Evolutionary conservation across 352 stramenopile genomes (phyloP).

Genomic region (Pythium dissotocum): DNA sequence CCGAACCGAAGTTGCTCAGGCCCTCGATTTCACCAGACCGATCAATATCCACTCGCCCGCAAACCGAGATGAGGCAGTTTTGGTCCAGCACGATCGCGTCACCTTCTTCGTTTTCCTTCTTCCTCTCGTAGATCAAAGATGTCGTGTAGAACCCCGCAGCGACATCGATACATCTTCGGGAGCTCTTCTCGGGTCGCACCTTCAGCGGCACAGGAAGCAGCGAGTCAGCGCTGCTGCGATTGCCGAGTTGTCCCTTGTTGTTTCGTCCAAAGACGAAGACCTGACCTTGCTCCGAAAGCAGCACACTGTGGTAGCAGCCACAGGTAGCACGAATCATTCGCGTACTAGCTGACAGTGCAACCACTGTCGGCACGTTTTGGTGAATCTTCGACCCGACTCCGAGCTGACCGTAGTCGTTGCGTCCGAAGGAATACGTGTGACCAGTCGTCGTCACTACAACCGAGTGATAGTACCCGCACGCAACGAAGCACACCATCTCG

Average conservation of each 20-base stretch:
- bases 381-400: slow-evolving; percentile 85
- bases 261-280: slow-evolving; percentile 88
- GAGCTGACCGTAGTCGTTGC: slow-evolving; percentile 88
- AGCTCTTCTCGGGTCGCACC: slow-evolving; percentile 80
- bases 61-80: slow-evolving; percentile 64
- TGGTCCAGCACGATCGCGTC: slow-evolving; percentile 63
- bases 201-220: slow-evolving; percentile 81
- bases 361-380: slow-evolving; percentile 70
- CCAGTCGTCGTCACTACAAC: slow-evolving; percentile 66
- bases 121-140: slow-evolving; percentile 82
- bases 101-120: slow-evolving; percentile 79
- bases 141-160: slow-evolving; percentile 88
- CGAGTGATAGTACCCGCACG: slow-evolving; percentile 87
- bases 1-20: slow-evolving; percentile 87
- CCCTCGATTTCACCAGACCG: slow-evolving; percentile 84
- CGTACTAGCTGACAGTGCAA: slow-evolving; percentile 68
- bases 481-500: slow-evolving; percentile 78
- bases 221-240: slow-evolving; percentile 80
- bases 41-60: slow-evolving; percentile 86
- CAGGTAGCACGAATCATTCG: slow-evolving; percentile 76
- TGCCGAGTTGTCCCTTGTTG: slow-evolving; percentile 89
- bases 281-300: slow-evolving; percentile 81
- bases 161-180: slow-evolving; percentile 75
- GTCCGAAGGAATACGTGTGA: slow-evolving; percentile 75
- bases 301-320: slow-evolving; percentile 86